Evolutionary conservation across 2,329 filamentous ascomycete genomes (phyloP).

Genomic region (Nectriaceae sp.): DNA sequence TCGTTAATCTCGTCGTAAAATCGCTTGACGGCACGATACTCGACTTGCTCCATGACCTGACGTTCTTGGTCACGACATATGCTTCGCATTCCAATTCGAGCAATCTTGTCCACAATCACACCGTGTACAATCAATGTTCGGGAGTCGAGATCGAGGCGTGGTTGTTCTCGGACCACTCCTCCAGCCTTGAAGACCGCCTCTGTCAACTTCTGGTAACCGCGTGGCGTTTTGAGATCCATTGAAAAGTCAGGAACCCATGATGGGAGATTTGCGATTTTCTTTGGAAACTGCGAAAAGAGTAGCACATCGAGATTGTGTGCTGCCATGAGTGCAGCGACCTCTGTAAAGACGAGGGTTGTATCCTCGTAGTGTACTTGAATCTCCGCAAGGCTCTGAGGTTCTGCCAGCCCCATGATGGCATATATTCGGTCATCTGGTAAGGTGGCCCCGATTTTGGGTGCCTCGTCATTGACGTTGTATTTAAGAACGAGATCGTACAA

Average conservation of each 20-base stretch:
- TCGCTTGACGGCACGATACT: slow-evolving; percentile 20
- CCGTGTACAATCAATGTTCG: slow-evolving; percentile 20
- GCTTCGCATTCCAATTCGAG: slow-evolving; percentile 17
- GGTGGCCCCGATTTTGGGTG: slow-evolving; percentile 27
- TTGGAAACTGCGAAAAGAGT: slow-evolving; percentile 32
- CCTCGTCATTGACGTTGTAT: slow-evolving; percentile 30
- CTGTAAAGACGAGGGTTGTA: slow-evolving; percentile 15
- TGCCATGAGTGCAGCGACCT: slow-evolving; percentile 23
- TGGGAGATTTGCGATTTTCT: slow-evolving; percentile 22
- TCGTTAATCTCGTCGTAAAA: slow-evolving; percentile 30
- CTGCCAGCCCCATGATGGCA: slow-evolving; percentile 32
- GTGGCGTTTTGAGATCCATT: slow-evolving; percentile 27
- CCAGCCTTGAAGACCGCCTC: slow-evolving; percentile 28
- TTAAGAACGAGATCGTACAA: slow-evolving; percentile 31
- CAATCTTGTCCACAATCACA: slow-evolving; percentile 23
- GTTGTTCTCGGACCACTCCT: neutral
- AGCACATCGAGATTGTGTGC: slow-evolving; percentile 28
- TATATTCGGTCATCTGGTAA: slow-evolving; percentile 34
- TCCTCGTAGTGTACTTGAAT: slow-evolving; percentile 14
- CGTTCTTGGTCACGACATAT: slow-evolving; percentile 4
- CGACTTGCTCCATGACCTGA: slow-evolving; percentile 11
- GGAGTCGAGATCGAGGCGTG: slow-evolving; percentile 6
- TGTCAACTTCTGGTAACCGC: slow-evolving; percentile 24
- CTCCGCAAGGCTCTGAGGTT: neutral
- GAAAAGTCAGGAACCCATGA: slow-evolving; percentile 40